phyloP scores from a whole-genome alignment of 129 eudicot species.

The Flaveria trinervia region DNA sequence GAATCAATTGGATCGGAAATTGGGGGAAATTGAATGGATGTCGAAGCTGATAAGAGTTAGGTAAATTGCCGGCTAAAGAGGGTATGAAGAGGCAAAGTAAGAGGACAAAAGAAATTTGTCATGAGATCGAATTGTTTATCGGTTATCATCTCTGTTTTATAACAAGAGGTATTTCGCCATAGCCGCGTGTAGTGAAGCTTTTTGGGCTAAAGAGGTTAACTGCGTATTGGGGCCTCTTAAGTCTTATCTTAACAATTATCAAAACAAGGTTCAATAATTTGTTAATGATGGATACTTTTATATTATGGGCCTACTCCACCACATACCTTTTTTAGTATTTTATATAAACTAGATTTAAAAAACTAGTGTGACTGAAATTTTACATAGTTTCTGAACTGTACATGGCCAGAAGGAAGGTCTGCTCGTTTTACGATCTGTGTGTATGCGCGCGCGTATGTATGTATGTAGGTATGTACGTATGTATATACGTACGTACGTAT shows the following conservation, averaged over 20 bases:
- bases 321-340: too few species aligned
- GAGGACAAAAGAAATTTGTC: neutral
- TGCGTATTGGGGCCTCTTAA: conserved; percentile 15
- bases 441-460: too few species aligned
- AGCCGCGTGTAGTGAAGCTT: conserved; percentile 8
- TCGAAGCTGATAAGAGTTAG: conserved; percentile 31
- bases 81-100: conserved; percentile 3
- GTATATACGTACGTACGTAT: too few species aligned
- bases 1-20: neutral
- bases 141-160: conserved; percentile 17
- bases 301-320: conserved; percentile 30
- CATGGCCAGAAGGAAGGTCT: too few species aligned
- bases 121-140: conserved; percentile 22
- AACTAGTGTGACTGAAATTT: too few species aligned
- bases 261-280: conserved; percentile 18
- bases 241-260: neutral
- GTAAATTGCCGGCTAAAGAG: conserved; percentile 49
- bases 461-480: too few species aligned
- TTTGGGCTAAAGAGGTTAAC: conserved; percentile 34
- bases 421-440: too few species aligned
- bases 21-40: conserved; percentile 13
- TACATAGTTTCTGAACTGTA: too few species aligned
- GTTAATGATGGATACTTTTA: conserved; percentile 22
- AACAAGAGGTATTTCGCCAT: conserved; percentile 11
- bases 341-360: too few species aligned